phyloP scores from a whole-genome alignment of 495 filamentous ascomycete species.

The Lichenothelia convexa region DNA sequence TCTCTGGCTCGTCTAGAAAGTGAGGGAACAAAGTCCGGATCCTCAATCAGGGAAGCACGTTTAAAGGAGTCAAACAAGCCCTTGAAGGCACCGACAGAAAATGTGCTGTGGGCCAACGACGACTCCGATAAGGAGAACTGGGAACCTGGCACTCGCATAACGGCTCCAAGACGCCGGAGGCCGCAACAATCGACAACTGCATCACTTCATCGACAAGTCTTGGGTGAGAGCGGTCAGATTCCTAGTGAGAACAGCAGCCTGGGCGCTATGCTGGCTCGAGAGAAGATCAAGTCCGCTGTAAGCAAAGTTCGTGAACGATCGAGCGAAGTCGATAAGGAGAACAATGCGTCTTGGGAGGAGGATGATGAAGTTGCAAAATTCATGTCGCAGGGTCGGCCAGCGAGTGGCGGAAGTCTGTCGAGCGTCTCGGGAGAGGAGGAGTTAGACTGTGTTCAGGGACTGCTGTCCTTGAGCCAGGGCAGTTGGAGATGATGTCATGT shows the following conservation, averaged over 20 bases:
- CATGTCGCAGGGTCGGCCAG: conserved; percentile 29
- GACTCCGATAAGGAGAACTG: conserved; percentile 96
- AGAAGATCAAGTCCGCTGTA: conserved; percentile 45
- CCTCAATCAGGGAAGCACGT: neutral
- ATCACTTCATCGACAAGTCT: too few relatives aligned
- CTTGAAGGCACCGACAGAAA: conserved; percentile 14
- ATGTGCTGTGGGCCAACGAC: conserved; percentile 29
- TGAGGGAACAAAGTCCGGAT: conserved; percentile 10
- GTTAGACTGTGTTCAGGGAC: conserved; percentile 58
- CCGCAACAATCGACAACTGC: too few relatives aligned
- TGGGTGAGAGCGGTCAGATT: conserved; percentile 5
- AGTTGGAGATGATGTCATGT: conserved; percentile 31
- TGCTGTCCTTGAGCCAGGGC: conserved; percentile 55
- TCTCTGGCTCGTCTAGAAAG: conserved; percentile 51
- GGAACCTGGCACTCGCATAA: conserved; percentile 27
- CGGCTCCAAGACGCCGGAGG: neutral
- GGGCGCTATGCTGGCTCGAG: conserved; percentile 69
- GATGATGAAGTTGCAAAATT: conserved; percentile 47
- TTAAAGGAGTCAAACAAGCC: neutral
- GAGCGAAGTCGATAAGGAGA: conserved; percentile 11
- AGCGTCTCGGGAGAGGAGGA: conserved; percentile 44
- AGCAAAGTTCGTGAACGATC: too few relatives aligned
- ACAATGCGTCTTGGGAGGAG: conserved; percentile 15
- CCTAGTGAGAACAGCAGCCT: conserved; percentile 6
- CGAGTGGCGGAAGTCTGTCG: conserved; percentile 25